A percentile compares a stretch with the other conserved stretches of the same genome.
phyloP scores from a whole-genome alignment of 371 early-diverging fungal genomes.

The Haplosporangium sp. region DNA sequence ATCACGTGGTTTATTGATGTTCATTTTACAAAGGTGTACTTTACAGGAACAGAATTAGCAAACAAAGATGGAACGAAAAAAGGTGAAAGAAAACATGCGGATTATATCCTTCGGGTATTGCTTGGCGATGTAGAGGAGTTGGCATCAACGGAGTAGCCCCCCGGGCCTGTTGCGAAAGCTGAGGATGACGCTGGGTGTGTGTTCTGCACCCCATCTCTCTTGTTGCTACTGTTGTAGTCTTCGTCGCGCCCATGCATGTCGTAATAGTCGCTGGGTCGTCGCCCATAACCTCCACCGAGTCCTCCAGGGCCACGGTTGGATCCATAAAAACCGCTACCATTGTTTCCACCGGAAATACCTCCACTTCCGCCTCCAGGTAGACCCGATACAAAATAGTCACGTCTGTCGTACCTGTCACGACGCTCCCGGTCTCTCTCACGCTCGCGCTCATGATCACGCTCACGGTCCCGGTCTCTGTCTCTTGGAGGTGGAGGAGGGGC shows the following conservation, averaged over 20 bases:
- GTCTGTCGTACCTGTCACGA: conserved; percentile 39
- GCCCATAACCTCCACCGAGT: conserved; percentile 22
- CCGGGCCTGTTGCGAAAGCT: background rate
- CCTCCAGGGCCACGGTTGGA: conserved; percentile 26
- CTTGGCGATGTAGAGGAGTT: background rate
- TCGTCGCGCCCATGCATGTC: conserved; percentile 20
- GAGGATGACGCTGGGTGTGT: background rate
- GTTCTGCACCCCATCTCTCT: conserved; percentile 19
- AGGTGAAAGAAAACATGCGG: background rate
- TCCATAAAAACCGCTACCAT: conserved; percentile 23
- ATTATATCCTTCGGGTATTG: too few species aligned
- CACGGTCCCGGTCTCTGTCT: conserved; percentile 41
- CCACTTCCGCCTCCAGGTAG: conserved; percentile 12
- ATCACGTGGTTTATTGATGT: too few species aligned
- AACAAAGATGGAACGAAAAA: conserved; percentile 12
- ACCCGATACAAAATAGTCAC: conserved; percentile 38
- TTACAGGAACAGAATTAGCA: background rate
- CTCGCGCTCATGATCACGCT: conserved; percentile 37
- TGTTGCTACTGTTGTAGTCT: conserved; percentile 7
- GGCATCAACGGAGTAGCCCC: background rate
- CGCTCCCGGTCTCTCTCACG: conserved; percentile 35
- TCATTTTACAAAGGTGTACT: conserved; percentile 14
- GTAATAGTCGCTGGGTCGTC: conserved; percentile 37
- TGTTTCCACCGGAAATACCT: conserved; percentile 1
- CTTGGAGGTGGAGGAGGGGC: conserved; percentile 38